phyloP scores from a whole-genome alignment of 768 basidiomycete species.

The Boletus vermiculosoides region DNA sequence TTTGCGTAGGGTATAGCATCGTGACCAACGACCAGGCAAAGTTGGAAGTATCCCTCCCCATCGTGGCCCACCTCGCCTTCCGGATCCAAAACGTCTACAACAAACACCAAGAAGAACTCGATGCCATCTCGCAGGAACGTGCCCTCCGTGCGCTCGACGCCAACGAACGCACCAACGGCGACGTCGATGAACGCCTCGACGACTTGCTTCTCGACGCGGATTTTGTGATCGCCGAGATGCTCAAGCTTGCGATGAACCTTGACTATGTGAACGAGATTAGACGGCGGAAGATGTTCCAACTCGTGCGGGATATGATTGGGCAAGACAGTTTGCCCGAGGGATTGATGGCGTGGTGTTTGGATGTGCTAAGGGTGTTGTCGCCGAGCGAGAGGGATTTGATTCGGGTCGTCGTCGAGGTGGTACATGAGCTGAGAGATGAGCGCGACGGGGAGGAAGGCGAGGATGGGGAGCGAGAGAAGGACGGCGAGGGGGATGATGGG shows the following conservation, averaged over 20 bases:
- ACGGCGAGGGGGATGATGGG: conserved; percentile 25
- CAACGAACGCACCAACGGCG: conserved; percentile 20
- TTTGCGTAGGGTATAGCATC: conserved; percentile 77
- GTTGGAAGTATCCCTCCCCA: conserved; percentile 73
- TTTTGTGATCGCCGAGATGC: conserved; percentile 75
- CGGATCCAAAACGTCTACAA: conserved; percentile 72
- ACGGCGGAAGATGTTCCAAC: conserved; percentile 79
- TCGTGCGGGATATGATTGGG: conserved; percentile 83
- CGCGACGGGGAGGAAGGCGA: conserved; percentile 39
- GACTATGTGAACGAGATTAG: conserved; percentile 95
- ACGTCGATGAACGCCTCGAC: conserved; percentile 34
- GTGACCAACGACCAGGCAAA: conserved; percentile 58
- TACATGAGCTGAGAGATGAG: conserved; percentile 68
- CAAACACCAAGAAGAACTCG: conserved; percentile 44
- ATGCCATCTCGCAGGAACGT: conserved; percentile 40
- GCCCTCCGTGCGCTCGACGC: conserved; percentile 30
- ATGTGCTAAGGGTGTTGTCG: conserved; percentile 73
- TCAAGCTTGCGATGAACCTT: conserved; percentile 71
- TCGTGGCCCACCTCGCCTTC: conserved; percentile 80
- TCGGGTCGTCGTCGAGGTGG: conserved; percentile 82
- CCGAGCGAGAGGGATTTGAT: conserved; percentile 84
- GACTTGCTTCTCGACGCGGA: conserved; percentile 37
- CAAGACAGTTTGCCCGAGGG: conserved; percentile 65
- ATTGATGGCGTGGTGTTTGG: conserved; percentile 73
- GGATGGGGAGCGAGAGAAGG: conserved; percentile 38